These are phyloP conservation scores for Phlebiopsis flavidoalba DNA, from an alignment of 768 basidiomycete species.

Conservation along the genomic window DNA sequence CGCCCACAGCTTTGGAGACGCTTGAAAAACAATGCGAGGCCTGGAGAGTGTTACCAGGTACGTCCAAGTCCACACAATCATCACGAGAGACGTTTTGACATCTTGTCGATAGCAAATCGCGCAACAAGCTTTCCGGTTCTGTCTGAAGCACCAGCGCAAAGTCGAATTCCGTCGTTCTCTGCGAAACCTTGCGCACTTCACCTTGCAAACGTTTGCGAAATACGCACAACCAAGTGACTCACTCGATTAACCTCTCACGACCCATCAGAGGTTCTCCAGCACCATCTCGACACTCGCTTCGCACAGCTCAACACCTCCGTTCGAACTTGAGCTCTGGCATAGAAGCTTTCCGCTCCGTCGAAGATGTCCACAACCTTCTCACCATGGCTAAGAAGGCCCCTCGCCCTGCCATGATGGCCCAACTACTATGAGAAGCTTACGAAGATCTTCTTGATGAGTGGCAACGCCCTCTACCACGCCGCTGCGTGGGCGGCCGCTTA, in stretches of 20 bases:
- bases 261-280: conserved; percentile 89
- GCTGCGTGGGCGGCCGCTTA: conserved; percentile 87
- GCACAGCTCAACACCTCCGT: conserved; percentile 95
- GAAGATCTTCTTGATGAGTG: conserved; percentile 93
- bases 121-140: conserved; percentile 96
- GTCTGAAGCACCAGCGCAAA: conserved; percentile 87
- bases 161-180: conserved; percentile 96
- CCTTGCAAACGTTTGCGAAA: conserved; percentile 89
- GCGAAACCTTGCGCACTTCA: conserved; percentile 95
- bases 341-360: conserved; percentile 96
- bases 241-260: conserved; percentile 95
- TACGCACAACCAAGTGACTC: conserved; percentile 91
- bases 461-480: conserved; percentile 92
- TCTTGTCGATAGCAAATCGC: conserved; percentile 71
- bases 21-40: conserved; percentile 91
- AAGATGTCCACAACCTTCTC: conserved; percentile 95
- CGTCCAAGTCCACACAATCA: conserved; percentile 15
- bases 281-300: conserved; percentile 95
- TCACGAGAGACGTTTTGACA: background rate
- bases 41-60: conserved; percentile 96
- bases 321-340: conserved; percentile 98
- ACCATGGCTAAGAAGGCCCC: conserved; percentile 91
- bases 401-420: conserved; percentile 94
- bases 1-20: conserved; percentile 91
- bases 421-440: conserved; percentile 98